These are phyloP conservation scores for Curvularia verruculosa DNA, from an alignment of 2,329 filamentous ascomycete species.

Conservation along the genomic window DNA sequence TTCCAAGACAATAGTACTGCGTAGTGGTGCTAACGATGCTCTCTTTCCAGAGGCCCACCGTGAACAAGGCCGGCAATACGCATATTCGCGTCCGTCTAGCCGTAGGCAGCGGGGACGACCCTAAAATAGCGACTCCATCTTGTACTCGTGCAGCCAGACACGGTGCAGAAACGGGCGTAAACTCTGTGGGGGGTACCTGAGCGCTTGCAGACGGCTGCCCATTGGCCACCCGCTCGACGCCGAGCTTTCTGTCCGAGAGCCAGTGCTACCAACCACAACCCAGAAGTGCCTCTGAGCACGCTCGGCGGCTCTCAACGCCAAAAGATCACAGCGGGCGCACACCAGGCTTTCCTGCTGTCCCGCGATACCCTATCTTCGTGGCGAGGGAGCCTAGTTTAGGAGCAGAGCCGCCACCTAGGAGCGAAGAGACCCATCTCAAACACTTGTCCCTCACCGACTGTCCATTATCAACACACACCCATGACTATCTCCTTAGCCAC, in stretches of 20 bases:
- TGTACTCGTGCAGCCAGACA: constrained; percentile 27
- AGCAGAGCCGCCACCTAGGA: constrained; percentile 23
- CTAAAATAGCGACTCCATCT: constrained; percentile 37
- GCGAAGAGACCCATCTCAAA: constrained; percentile 11
- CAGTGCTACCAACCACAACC: constrained; percentile 44
- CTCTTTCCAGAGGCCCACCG: constrained; percentile 12
- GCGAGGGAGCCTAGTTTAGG: constrained; percentile 15
- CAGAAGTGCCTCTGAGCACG: constrained; percentile 29
- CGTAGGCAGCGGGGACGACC: constrained; percentile 13
- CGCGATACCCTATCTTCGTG: constrained; percentile 1
- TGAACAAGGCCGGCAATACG: constrained; percentile 22
- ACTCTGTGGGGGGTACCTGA: constrained; percentile 28
- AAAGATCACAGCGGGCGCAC: constrained; percentile 29
- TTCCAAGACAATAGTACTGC: constrained; percentile 38
- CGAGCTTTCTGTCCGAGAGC: constrained; percentile 15
- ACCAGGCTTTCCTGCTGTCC: constrained; percentile 18
- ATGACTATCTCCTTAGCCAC: constrained; percentile 23
- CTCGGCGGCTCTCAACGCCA: constrained; percentile 38
- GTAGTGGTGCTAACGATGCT: constrained; percentile 13
- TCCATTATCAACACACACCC: constrained; percentile 15
- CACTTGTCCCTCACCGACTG: constrained; percentile 30
- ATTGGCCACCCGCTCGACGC: constrained; percentile 38
- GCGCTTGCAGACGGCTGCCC: constrained; percentile 34
- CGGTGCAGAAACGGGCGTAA: constrained; percentile 27
- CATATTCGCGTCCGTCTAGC: constrained; percentile 9